Evolutionary conservation across 2,329 filamentous ascomycete species (phyloP), one percentile per base, ranked within the genome.

Genomic region (Ophioceras dolichostomum): DNA sequence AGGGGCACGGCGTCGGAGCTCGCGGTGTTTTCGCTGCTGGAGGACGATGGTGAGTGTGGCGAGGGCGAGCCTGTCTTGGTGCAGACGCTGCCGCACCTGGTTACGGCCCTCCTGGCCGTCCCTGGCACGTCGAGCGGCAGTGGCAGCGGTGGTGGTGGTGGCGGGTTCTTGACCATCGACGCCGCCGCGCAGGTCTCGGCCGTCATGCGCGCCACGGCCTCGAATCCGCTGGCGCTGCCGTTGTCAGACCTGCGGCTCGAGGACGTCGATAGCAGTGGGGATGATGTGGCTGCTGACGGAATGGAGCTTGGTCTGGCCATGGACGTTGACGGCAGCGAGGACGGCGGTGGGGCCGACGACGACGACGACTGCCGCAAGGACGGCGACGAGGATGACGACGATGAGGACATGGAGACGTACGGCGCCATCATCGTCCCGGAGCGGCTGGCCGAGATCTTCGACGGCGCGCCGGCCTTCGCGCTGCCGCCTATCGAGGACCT

Each of bases 111-210:
- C 2, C 61, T 85, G 2, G 69, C 83, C 3, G 21, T 32, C 8
- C 36, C 36, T 5, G 22, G 8, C 22, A 12, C 8, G 8, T 7
- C 22, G 22, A 8, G 8, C 8, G 12, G 12, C 8, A 8, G 8
- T 12, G 35, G 35, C 2, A 32, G 28, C 5, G 68, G 74, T 16
- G 64, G 70, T 10, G 68, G 67, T 16, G 73, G 76, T 2, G 76
- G 74, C 32, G 85, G 86, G 4, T 94, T 85, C 54, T 62, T 91
- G 28, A 61, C 80, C 9, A 58, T 94, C 5, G 86, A 94, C 53
- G 70, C 79, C n/a, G 67, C 74, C 0, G 84, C 85, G 12, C 79
- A 83, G 49, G 65, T 94, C 28, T 77, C 76, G 60, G 72, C 70
- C 20, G 52, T 77, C 26, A 64, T 67, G 27, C 73, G 81, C 51